A percentile compares a stretch with the other conserved stretches of the same genome.
Evolutionary conservation across 2,329 filamentous ascomycete species (phyloP).

Genomic region (Alternaria dauci): DNA sequence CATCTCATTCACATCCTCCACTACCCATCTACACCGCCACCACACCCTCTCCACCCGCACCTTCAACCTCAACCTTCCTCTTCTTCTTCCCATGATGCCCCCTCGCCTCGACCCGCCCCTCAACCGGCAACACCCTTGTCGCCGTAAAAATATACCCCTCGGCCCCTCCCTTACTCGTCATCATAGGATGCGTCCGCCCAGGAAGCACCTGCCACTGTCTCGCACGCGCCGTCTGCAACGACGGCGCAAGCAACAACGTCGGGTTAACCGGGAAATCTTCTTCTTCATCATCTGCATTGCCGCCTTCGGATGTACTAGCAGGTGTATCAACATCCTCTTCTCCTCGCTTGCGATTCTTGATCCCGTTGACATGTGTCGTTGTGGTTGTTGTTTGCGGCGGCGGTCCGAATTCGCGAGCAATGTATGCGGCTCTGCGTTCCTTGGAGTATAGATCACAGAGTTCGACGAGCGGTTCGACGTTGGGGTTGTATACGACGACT

Average conservation of each 20-base stretch:
- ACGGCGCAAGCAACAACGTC: constrained; percentile 78
- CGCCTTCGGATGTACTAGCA: constrained; percentile 1
- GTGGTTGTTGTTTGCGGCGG: not conserved
- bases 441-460: constrained; percentile 87
- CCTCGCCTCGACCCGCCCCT: constrained; percentile 81
- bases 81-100: constrained; percentile 74
- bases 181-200: constrained; percentile 88
- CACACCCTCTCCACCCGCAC: too few species aligned
- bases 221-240: constrained; percentile 80
- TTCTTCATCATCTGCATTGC: constrained; percentile 35
- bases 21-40: too few species aligned
- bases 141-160: constrained; percentile 92
- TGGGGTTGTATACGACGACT: constrained; percentile 84
- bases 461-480: constrained; percentile 78
- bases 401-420: constrained; percentile 41
- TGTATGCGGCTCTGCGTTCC: constrained; percentile 75
- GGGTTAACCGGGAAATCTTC: constrained; percentile 89
- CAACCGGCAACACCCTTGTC: constrained; percentile 79
- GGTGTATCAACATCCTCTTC: too few species aligned
- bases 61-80: constrained; percentile 60
- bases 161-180: constrained; percentile 86
- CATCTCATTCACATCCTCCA: too few species aligned
- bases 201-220: constrained; percentile 91
- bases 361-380: constrained; percentile 7
- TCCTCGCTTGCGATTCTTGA: not conserved